Evolutionary conservation across 192 early-diverging fungal genomes (phyloP), one percentile per base, ranked within the genome.

Genomic region (Coemansia sp.): DNA sequence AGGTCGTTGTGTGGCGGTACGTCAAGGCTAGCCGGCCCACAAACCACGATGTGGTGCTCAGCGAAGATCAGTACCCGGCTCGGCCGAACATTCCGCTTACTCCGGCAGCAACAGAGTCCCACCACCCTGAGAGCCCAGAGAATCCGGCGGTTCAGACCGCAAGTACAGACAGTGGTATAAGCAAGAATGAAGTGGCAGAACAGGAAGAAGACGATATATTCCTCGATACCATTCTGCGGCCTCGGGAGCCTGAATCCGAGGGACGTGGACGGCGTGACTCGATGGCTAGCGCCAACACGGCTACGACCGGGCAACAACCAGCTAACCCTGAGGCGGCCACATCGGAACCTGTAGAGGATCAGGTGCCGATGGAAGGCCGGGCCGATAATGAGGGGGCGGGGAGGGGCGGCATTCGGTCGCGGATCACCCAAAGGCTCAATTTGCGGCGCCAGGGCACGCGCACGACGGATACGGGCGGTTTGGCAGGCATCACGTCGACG

Each of bases 1-100:
- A 69, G 40, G 77, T 85, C 2, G 60, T 75, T 1, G 59, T 85
- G 2, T 55, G 80, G 43, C 71, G 78, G 32, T 51, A 78, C 14
- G 44, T 78, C 28, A 56, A 42, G 14, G 46, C 54, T 4, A 28
- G 36, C 13, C 28, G 34, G 33, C 46, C 54, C 0, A 50, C 38
- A 1, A 23, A 13, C 34, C 12, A 34, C 28, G 54, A 46, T 17
- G 30, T 55, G 21, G 47, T 40, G 19, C 55, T 48, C 14, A 38
- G 23, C 44, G 64, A 78, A 19, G 42, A 47, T 23, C 44, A 46
- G 36, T 72, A 64, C 43, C 62, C 48, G 20, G 47, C 38, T 7
- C 37, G 11, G 16, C 57, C 55, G 20, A 42, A 16, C 9, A 53
- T 53, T 18, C 59, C 66, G n/a, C 47, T 38, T 27, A 36, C 54